Percentiles rank a stretch among this genome's conserved stretches.
Evolutionary conservation across 129 eudicot genomes (phyloP).

Genomic region (Chrysanthemum lavandulifolium): DNA sequence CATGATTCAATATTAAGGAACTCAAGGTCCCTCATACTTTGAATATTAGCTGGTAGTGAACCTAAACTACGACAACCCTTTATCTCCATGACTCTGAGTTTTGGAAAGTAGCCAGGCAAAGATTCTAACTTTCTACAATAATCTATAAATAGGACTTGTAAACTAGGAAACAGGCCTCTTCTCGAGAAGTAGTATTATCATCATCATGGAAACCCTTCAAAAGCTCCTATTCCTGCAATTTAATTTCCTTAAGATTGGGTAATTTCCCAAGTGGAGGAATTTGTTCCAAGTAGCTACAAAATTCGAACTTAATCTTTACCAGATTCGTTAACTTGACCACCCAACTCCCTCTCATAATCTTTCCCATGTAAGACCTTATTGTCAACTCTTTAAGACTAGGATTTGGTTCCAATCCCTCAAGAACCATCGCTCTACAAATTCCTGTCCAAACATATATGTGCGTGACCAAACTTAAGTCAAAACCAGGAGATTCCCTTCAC

Average conservation of each 20-base stretch:
- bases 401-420: not conserved
- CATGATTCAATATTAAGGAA: not conserved
- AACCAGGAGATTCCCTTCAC: not conserved
- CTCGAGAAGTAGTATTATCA: not conserved
- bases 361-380: not conserved
- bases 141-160: not conserved
- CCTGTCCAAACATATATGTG: too few species aligned
- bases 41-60: slow-evolving; percentile 6
- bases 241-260: slow-evolving; percentile 11
- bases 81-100: not conserved
- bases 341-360: slow-evolving; percentile 1
- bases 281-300: not conserved
- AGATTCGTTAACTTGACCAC: not conserved
- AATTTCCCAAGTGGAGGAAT: slow-evolving; percentile 16
- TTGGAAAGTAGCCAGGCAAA: not conserved
- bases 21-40: not conserved
- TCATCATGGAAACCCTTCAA: slow-evolving; percentile 11
- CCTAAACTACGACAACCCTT: not conserved
- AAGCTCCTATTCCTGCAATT: not conserved
- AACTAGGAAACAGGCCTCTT: not conserved
- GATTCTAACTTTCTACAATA: not conserved
- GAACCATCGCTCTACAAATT: not conserved
- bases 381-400: not conserved
- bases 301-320: not conserved
- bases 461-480: not conserved